Evolutionary conservation across 208 protist genomes (phyloP).

Genomic region (Crithidia bombi): DNA sequence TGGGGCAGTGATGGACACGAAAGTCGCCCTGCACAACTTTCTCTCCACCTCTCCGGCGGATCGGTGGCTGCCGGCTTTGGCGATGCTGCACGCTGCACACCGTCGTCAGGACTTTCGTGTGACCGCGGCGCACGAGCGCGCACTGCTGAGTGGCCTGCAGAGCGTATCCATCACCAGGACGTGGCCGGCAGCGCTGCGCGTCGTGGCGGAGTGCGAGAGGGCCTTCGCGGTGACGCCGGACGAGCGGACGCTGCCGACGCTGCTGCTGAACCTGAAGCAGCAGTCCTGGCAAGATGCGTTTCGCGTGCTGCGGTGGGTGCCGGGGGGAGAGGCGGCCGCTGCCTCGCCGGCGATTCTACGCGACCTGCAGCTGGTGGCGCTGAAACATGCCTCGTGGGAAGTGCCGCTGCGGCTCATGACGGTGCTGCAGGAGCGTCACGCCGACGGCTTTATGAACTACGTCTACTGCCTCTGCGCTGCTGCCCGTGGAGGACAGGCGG

Average conservation of each 20-base stretch:
- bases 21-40: constrained; percentile 28
- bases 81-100: constrained; percentile 39
- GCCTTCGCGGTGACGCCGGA: constrained; percentile 43
- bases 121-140: constrained; percentile 58
- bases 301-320: constrained; percentile 56
- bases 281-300: constrained; percentile 78
- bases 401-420: constrained; percentile 46
- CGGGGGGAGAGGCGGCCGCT: neutral
- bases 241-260: constrained; percentile 44
- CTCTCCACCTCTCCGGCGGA: constrained; percentile 26
- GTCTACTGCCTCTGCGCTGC: constrained; percentile 81
- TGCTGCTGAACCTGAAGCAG: constrained; percentile 71
- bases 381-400: constrained; percentile 72
- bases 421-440: constrained; percentile 27
- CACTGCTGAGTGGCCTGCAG: constrained; percentile 67
- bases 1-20: neutral
- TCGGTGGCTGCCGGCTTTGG: constrained; percentile 55
- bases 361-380: constrained; percentile 71
- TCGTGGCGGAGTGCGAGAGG: constrained; percentile 38
- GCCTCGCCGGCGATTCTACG: constrained; percentile 45
- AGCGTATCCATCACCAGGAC: constrained; percentile 63
- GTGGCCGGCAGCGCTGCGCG: constrained; percentile 58
- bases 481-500: constrained; percentile 46
- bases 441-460: constrained; percentile 74
- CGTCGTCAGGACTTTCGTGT: constrained; percentile 38